phyloP scores from a whole-genome alignment of 2,329 filamentous ascomycete genomes.

The Tolypocladium ophioglossoides region DNA sequence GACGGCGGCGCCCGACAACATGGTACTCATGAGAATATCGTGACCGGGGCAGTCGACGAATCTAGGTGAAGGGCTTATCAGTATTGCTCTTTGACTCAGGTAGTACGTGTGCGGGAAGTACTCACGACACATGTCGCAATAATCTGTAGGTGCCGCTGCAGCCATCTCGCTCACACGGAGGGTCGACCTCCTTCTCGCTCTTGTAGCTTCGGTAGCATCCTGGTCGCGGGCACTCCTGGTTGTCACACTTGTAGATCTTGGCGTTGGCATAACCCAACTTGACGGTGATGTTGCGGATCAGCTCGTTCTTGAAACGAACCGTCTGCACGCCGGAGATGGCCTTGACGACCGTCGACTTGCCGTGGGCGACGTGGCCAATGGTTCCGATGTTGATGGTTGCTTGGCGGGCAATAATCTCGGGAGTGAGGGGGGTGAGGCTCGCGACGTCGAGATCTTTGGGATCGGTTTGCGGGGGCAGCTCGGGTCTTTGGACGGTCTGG shows the following conservation, averaged over 20 bases:
- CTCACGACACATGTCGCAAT: slow-evolving; percentile 85
- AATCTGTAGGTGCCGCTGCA: slow-evolving; percentile 82
- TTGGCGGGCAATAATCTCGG: slow-evolving; percentile 95
- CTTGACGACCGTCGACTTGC: slow-evolving; percentile 97
- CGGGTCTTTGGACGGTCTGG: slow-evolving; percentile 41
- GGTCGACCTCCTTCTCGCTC: slow-evolving; percentile 98
- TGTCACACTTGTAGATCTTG: slow-evolving; percentile 99
- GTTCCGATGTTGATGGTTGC: slow-evolving; percentile 99
- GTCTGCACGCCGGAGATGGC: slow-evolving; percentile 98
- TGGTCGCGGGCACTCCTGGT: slow-evolving; percentile 77
- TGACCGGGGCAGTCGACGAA: slow-evolving; percentile 99
- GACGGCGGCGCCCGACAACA: slow-evolving; percentile 98
- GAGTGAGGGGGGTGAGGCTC: slow-evolving; percentile 72
- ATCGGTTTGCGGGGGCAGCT: slow-evolving; percentile 79
- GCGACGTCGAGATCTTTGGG: slow-evolving; percentile 79
- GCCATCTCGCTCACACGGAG: slow-evolving; percentile 87
- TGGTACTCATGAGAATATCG: slow-evolving; percentile 99
- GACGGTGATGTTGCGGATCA: slow-evolving; percentile 98
- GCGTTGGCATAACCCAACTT: slow-evolving; percentile 99
- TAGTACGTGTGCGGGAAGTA: slow-evolving; percentile 10
- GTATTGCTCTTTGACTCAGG: not conserved
- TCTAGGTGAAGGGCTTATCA: slow-evolving; percentile 28
- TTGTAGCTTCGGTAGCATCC: slow-evolving; percentile 96
- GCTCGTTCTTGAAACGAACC: slow-evolving; percentile 98
- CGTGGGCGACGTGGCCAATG: slow-evolving; percentile 97